Conservation (phyloP, 768 basidiomycete genomes). For the Lactarius tabidus region DNA sequence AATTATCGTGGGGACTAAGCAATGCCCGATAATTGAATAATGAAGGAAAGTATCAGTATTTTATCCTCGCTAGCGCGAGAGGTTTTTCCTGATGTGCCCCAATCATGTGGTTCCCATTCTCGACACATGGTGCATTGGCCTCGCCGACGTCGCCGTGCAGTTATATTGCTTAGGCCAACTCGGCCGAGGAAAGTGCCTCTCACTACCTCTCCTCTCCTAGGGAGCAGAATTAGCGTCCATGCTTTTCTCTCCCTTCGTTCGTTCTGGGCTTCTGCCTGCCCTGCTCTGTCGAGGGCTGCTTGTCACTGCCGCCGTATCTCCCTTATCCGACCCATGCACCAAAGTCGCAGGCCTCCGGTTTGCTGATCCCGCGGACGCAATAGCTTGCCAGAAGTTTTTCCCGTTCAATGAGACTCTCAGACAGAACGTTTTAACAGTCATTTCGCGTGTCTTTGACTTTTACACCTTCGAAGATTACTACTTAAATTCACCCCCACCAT, state of each 20-base stretch:
- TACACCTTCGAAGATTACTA: slow-evolving; percentile 41
- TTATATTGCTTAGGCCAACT: not conserved
- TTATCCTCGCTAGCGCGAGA: too few relatives aligned
- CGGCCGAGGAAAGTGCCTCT: not conserved
- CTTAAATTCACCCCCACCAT: slow-evolving; percentile 35
- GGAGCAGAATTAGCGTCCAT: too few relatives aligned
- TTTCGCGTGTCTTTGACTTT: slow-evolving; percentile 37
- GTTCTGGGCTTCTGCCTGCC: not conserved
- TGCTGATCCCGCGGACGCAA: slow-evolving; percentile 48
- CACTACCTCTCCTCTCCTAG: too few relatives aligned
- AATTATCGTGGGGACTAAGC: too few relatives aligned
- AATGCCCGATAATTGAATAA: too few relatives aligned
- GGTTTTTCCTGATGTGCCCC: too few relatives aligned
- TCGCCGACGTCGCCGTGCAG: too few relatives aligned
- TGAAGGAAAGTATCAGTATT: too few relatives aligned
- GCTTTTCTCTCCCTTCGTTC: not conserved
- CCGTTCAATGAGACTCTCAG: slow-evolving; percentile 39
- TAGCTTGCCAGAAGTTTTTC: slow-evolving; percentile 40
- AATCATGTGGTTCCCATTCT: not conserved
- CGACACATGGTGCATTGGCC: not conserved
- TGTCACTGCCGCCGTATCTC: not conserved
- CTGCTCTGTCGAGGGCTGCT: not conserved
- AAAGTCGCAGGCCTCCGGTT: slow-evolving; percentile 39
- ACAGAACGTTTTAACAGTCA: slow-evolving; percentile 35
- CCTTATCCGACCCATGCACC: slow-evolving; percentile 33